These are phyloP conservation scores for Trebouxia sp. DNA, from an alignment of 139 green algal genomes.

Conservation along the genomic window DNA sequence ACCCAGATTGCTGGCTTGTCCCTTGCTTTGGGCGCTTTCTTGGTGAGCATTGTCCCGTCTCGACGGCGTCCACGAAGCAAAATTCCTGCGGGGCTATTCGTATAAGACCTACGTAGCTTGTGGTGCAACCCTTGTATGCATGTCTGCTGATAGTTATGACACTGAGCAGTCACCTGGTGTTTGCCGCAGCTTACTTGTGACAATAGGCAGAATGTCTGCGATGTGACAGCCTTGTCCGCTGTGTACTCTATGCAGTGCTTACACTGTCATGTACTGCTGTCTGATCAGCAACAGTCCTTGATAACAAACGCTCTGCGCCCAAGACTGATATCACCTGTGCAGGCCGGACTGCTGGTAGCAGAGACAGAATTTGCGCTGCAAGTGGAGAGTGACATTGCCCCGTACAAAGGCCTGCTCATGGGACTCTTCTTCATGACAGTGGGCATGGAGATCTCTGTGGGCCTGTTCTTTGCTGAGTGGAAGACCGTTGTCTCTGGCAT, in stretches of 20 bases:
- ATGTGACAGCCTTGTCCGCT: no score
- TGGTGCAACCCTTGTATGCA: no score
- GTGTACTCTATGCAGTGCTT: no score
- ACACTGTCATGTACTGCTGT: no score
- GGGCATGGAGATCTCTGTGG: constrained; percentile 84
- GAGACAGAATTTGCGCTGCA: constrained; percentile 98
- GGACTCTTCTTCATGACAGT: constrained; percentile 99
- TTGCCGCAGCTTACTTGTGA: no score
- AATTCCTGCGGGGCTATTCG: not conserved
- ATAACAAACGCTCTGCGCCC: no score
- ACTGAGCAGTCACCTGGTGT: no score
- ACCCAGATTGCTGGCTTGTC: constrained; percentile 87
- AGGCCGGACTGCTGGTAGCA: constrained; percentile 92
- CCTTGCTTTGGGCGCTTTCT: constrained; percentile 96
- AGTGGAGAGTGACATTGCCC: constrained; percentile 97
- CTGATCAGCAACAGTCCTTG: no score
- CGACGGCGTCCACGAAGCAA: not conserved
- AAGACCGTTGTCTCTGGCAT: constrained; percentile 76
- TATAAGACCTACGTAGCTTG: no score
- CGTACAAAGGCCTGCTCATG: constrained; percentile 98
- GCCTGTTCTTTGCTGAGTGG: constrained; percentile 68
- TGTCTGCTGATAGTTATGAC: no score
- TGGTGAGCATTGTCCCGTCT: constrained; percentile 45
- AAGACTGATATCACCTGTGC: not conserved
- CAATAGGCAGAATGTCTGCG: no score